Evolutionary conservation across 2,329 filamentous ascomycete species (phyloP), one percentile per base, ranked within the genome.

Genomic region (Colletotrichum tanaceti): DNA sequence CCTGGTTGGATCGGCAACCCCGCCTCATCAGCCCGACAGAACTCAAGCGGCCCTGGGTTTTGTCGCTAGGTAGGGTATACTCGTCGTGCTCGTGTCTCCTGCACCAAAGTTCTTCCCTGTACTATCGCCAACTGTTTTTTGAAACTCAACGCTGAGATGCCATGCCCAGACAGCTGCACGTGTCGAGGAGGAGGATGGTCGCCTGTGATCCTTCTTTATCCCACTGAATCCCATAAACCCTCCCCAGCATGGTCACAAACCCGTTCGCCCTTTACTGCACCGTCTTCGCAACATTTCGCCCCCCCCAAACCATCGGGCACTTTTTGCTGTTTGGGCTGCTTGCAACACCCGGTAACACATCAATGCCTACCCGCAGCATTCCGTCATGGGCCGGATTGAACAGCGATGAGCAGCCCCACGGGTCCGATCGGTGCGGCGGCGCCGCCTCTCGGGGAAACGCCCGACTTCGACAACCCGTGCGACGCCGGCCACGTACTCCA

Each of bases 401-500:
- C 59, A 57, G 65, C 47, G 20, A 69, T 69, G 66, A 47, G 22
- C 62, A 65, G 20, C 39, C 20, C 63, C 22, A 35, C 47, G 61
- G 50, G 55, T 38, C 28, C 66, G 49, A 59, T 52, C 63, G 66
- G 66, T 39, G 66, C 66, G 50, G 66, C 63, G 20, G 41, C 64
- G 43, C 68, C 68, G 58, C 68, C 68, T 28, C 58, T 53, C 41
- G 68, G 68, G 35, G 68, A 63, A 47, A 70, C 52, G 47, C 64
- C 68, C 58, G 22, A 71, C 54, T 71, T 71, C 49, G 44, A 61
- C 35, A 24, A 60, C 18, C 69, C 69, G 39, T 66, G 61, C 5
- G 69, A 71, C 58, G 67, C 39, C 41, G 41, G 63, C 3, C 54
- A 55, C 35, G 47, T 18, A 28, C 13, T 52, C n/a, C 62, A 70